Conservation (phyloP, 768 basidiomycete species). For the Hysterangium stoloniferum region DNA sequence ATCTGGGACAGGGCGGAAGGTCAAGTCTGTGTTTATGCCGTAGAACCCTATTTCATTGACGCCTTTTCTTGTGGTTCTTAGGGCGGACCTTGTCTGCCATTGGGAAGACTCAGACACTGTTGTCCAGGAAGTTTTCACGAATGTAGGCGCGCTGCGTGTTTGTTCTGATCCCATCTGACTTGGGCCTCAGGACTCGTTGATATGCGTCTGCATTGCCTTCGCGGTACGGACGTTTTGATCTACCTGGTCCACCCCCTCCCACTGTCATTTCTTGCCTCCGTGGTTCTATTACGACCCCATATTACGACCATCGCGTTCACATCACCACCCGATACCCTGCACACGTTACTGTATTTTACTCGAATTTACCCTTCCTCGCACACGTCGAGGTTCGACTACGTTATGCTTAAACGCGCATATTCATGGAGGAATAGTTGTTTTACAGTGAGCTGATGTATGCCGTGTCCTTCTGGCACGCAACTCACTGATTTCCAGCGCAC, state of each 20-base stretch:
- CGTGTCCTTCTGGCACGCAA: no score
- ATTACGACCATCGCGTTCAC: not conserved
- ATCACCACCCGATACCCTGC: not conserved
- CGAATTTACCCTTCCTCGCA: not conserved
- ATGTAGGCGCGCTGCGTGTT: conserved; percentile 41
- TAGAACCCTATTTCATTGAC: not conserved
- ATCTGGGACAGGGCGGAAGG: conserved; percentile 80
- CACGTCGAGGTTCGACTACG: no score
- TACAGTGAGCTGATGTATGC: no score
- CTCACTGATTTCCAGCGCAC: no score
- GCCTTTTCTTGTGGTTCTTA: conserved; percentile 22
- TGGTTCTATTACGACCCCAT: not conserved
- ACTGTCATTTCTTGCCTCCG: not conserved
- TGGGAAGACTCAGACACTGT: conserved; percentile 84
- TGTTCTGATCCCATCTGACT: conserved; percentile 7
- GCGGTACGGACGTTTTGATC: conserved; percentile 40
- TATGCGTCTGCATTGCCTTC: conserved; percentile 58
- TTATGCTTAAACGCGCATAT: no score
- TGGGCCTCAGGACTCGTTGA: conserved; percentile 54
- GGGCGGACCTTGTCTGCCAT: conserved; percentile 76
- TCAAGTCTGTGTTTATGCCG: conserved; percentile 46
- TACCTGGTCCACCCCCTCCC: not conserved
- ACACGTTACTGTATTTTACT: conserved; percentile 5
- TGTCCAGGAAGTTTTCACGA: conserved; percentile 70
- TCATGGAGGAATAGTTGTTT: no score